These are phyloP conservation scores for Schizophyllum amplum DNA, from an alignment of 1,284 basidiomycete species.

Conservation along the genomic window DNA sequence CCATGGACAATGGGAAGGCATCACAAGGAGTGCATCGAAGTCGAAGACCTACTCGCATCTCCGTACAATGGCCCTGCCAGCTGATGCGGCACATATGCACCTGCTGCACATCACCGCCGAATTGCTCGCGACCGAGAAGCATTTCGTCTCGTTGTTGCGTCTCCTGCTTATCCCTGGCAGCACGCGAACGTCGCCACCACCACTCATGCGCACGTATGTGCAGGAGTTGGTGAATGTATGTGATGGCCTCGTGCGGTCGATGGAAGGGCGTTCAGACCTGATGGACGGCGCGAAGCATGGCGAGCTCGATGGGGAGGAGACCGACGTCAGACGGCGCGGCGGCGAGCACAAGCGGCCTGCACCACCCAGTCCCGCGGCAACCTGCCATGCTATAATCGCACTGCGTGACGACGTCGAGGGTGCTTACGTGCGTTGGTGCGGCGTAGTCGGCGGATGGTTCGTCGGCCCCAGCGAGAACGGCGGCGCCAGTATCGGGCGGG, in stretches of 20 bases:
- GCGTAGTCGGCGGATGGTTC: slow-evolving; percentile 54
- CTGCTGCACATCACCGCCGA: slow-evolving; percentile 35
- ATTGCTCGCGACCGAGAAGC: slow-evolving; percentile 58
- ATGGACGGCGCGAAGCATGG: slow-evolving; percentile 36
- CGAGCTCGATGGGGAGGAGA: neutral
- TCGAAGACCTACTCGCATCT: neutral
- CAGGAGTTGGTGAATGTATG: slow-evolving; percentile 42
- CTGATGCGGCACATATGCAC: neutral
- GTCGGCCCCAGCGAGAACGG: slow-evolving; percentile 13
- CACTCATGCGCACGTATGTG: slow-evolving; percentile 44
- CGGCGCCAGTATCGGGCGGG: neutral
- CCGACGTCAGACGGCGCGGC: too few species aligned
- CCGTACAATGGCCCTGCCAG: neutral
- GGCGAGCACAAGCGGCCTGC: neutral
- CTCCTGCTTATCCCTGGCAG: slow-evolving; percentile 30
- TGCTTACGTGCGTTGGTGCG: slow-evolving; percentile 56
- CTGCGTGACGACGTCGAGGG: slow-evolving; percentile 44
- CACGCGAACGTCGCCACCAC: slow-evolving; percentile 38
- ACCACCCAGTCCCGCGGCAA: neutral
- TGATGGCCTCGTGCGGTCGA: slow-evolving; percentile 34
- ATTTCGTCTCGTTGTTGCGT: slow-evolving; percentile 45
- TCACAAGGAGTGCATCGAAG: neutral
- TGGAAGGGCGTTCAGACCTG: slow-evolving; percentile 53
- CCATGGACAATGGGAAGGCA: neutral
- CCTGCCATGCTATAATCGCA: slow-evolving; percentile 38